A percentile compares a stretch with the other conserved stretches of the same genome.
Conservation (phyloP, 352 stramenopile genomes). For the Phytophthora sansomeana region DNA sequence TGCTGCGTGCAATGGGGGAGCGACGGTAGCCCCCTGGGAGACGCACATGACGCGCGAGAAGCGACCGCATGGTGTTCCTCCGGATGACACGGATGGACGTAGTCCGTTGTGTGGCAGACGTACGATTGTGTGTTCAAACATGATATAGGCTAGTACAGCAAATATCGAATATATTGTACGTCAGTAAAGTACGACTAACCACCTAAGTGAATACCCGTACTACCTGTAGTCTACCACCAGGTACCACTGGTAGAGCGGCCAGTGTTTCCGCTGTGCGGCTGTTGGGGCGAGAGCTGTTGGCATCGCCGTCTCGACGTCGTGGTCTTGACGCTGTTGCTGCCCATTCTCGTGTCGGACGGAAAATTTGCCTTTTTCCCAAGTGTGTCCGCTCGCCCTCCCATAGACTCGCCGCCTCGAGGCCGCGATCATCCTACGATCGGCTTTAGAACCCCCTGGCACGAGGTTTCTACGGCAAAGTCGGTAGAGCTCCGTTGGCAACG, state of each 20-base stretch:
- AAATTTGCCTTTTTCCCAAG: conserved; percentile 15
- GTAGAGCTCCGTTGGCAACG: background rate
- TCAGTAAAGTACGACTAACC: background rate
- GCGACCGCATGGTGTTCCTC: conserved; percentile 14
- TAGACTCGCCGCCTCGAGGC: conserved; percentile 18
- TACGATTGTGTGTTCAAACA: background rate
- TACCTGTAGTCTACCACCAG: no score
- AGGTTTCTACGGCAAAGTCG: conserved; percentile 4
- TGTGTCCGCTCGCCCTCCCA: conserved; percentile 9
- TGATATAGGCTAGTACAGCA: background rate
- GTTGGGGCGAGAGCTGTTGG: background rate
- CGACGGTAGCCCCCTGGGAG: background rate
- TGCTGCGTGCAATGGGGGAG: background rate
- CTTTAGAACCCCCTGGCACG: conserved; percentile 3
- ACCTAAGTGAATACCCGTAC: background rate
- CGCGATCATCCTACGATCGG: conserved; percentile 22
- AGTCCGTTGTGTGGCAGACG: background rate
- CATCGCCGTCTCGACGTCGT: background rate
- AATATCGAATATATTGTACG: no score
- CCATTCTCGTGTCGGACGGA: conserved; percentile 15
- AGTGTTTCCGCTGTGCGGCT: conserved; percentile 6
- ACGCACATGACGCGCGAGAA: conserved; percentile 33
- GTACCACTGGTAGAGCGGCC: no score
- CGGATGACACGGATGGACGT: conserved; percentile 5
- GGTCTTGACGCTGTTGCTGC: conserved; percentile 5